Conservation (phyloP, 163 green algal species). For the Chlorella variabilis region DNA sequence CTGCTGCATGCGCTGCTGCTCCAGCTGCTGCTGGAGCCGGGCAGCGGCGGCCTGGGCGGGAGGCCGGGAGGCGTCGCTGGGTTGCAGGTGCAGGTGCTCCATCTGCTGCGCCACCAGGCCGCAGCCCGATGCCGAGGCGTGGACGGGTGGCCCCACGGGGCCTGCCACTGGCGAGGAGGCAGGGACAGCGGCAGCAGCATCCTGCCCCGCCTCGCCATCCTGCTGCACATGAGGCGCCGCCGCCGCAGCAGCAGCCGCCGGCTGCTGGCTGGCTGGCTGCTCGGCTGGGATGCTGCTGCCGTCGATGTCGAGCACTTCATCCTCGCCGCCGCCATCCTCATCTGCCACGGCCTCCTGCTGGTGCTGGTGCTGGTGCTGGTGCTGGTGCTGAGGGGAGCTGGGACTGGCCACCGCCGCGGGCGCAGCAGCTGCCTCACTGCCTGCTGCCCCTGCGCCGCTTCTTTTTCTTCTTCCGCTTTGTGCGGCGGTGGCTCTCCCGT, state of each 20-base stretch:
- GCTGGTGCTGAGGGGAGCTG: background rate
- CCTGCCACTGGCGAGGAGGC: too few relatives aligned
- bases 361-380: background rate
- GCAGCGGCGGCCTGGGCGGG: background rate
- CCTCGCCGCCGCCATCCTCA: background rate
- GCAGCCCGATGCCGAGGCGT: background rate
- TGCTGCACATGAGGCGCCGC: too few relatives aligned
- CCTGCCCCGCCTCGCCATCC: too few relatives aligned
- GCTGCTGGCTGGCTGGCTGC: too few relatives aligned
- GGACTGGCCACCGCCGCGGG: background rate
- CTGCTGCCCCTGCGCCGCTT: background rate
- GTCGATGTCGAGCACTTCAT: background rate
- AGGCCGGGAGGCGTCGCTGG: too few relatives aligned
- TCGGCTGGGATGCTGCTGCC: too few relatives aligned
- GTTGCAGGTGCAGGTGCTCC: background rate
- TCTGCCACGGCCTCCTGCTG: background rate
- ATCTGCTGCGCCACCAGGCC: background rate
- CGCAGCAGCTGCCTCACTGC: background rate
- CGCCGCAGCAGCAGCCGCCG: too few relatives aligned
- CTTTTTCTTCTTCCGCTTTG: background rate
- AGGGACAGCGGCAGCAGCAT: too few relatives aligned
- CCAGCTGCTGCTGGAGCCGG: background rate
- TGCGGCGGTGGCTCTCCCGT: conserved; percentile 1
- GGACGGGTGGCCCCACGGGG: too few relatives aligned
- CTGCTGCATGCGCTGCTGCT: background rate